Base-by-base conservation (phyloP, 2,329 filamentous ascomycete species). In the Cryphonectria carpinicola region DNA sequence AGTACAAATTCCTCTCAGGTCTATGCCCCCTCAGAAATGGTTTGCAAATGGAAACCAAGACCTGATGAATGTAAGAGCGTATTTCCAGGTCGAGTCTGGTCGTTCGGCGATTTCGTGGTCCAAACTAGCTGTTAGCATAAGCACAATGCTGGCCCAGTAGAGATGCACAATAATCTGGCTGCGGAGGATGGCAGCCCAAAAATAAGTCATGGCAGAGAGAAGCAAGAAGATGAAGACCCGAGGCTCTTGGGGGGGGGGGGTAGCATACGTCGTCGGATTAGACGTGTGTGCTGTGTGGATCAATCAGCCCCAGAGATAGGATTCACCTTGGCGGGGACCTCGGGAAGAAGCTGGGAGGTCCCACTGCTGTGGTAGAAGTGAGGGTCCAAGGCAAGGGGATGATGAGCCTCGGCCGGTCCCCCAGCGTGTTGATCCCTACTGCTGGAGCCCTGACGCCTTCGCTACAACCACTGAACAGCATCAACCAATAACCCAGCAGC, bases 121-220 rank as follows among this genome's bases (percentile, higher is more conserved):
- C 22, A 43, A 49, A 2, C 65, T 58, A 39, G 67, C 62, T 14
- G 70, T 63, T 14, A 72, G 43, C 14, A 73, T n/a, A n/a, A 70
- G 70, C 13, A 73, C 61, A 32, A 70, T 65, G 56, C 67, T 67
- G 25, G 61, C 46, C n/a, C 71, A 62, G 62, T 72, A 68, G 41
- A 72, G 28, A 54, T 72, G 65, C 8, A 66, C 43, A 41, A 66
- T 71, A 13, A 49, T n/a, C n/a, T 72, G 64, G 37, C 25, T 19
- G 19, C 43, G 43, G 41, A 68, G 65, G 56, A 72, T 49, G 35
- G 41, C 11, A 14, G 35, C 8, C 63, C 67, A 71, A 41, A 49
- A 49, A 54, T 35, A 49, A 63, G 52, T 37, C 70, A 71, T 69
- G n/a, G 22, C 46, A 25, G 62, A 32, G 35, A 43, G 63, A 11